Base-by-base conservation (phyloP, 2,329 filamentous ascomycete genomes). In the Rachicladosporium sp. region DNA sequence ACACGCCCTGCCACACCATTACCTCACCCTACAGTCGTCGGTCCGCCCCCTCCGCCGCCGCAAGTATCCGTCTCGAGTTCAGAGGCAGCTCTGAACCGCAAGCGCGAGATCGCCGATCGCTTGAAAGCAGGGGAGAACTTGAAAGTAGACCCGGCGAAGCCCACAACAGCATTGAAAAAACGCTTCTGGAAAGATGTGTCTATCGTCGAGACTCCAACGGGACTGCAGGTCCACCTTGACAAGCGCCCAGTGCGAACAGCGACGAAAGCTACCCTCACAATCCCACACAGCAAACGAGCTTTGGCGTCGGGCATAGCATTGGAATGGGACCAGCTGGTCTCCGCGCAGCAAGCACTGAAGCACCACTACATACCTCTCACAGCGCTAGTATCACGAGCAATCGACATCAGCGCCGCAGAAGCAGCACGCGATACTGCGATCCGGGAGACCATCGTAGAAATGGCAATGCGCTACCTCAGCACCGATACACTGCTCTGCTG, bases 401-500 rank as follows among this genome's bases (percentile, higher is more conserved):
- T 89, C 23, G 89, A 96, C 56, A 83, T 96, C 40, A 69, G 69
- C 35, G 70, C 70, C 12, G 80, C 86, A 49, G 84, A 93, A 49
- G 58, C 57, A 0, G 48, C 61, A 7, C 69, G 67, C 3, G 60
- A 67, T 31, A 57, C 53, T 10, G 66, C 68, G 15, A 69, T 82
- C 30, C 73, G 88, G 29, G 58, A 71, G 1, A 66, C 72, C 31
- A 78, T 95, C 35, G 65, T 81, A 10, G 68, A 66, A 11, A 79
- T 76, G 46, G 65, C 91, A 37, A 74, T 96, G 70, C 75, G 82
- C 35, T 96, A 96, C 61, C 73, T 98, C 19, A 79, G 87, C 52
- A 96, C 91, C 1, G 91, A 98, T 63, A 88, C 85, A 0, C 66
- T 96, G 29, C 75, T 98, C 2, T 96, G 89, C 72, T 94, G 87